Evolutionary conservation across 148 eudicot species (phyloP).

Genomic region (Bassia scoparia): DNA sequence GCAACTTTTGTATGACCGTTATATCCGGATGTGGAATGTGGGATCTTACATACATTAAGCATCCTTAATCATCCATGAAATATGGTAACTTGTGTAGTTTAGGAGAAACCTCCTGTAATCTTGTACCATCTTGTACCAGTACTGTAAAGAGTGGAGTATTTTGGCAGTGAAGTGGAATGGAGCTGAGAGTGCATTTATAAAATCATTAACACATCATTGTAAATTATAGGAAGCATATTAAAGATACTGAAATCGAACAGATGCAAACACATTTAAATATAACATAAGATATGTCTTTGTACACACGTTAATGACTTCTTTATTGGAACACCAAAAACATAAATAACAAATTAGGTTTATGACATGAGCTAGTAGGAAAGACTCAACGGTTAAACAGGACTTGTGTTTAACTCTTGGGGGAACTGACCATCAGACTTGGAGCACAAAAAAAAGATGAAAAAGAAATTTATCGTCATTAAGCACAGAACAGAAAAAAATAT

Average conservation of each 20-base stretch:
- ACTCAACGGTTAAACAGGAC: background rate
- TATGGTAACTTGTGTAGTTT: background rate
- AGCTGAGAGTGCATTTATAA: slow-evolving; percentile 6
- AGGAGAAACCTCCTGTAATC: background rate
- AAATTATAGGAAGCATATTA: too few relatives aligned
- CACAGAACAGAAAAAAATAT: background rate
- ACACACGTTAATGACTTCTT: background rate
- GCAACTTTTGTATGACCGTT: too few relatives aligned
- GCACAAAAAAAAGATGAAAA: background rate
- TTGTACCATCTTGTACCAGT: background rate
- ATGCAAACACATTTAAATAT: too few relatives aligned
- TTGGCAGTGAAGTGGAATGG: slow-evolving; percentile 20
- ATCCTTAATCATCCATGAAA: background rate
- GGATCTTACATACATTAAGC: slow-evolving; percentile 4
- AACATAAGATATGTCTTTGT: background rate
- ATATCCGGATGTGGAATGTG: background rate
- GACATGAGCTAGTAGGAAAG: background rate
- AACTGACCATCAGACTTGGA: background rate
- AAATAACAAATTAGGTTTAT: background rate
- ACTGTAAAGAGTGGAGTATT: slow-evolving; percentile 22
- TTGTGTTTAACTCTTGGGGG: background rate
- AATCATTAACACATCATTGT: too few relatives aligned
- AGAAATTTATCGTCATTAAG: background rate
- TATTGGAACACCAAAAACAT: background rate
- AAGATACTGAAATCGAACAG: too few relatives aligned